Evolutionary conservation across 495 filamentous ascomycete species (phyloP).

Genomic region (Rhizodiscina lignyota): DNA sequence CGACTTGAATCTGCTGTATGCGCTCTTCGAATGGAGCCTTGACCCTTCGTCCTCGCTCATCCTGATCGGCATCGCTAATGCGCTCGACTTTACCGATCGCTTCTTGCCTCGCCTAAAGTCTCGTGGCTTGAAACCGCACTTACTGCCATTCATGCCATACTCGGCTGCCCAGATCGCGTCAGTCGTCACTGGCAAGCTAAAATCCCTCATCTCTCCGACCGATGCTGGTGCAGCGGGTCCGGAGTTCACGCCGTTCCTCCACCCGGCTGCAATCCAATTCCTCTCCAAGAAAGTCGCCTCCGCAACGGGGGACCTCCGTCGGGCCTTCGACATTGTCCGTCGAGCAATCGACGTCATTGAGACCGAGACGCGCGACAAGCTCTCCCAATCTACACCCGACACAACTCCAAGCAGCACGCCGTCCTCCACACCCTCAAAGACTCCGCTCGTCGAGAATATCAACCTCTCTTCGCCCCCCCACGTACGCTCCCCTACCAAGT

Average conservation of each 20-base stretch:
- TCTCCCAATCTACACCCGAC: slow-evolving; percentile 16
- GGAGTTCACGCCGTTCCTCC: slow-evolving; percentile 69
- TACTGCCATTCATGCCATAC: slow-evolving; percentile 89
- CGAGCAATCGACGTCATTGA: slow-evolving; percentile 83
- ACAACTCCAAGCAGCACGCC: slow-evolving; percentile 28
- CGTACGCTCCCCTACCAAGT: slow-evolving; percentile 13
- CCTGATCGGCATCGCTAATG: slow-evolving; percentile 89
- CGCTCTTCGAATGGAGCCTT: slow-evolving; percentile 86
- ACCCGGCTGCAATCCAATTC: slow-evolving; percentile 82
- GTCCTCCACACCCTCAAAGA: slow-evolving; percentile 27
- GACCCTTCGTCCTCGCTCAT: slow-evolving; percentile 58
- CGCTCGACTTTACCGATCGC: slow-evolving; percentile 85
- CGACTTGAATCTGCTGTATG: slow-evolving; percentile 74
- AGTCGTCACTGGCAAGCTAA: slow-evolving; percentile 71
- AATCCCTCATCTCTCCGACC: slow-evolving; percentile 35
- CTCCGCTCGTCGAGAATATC: slow-evolving; percentile 47
- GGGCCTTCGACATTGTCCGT: slow-evolving; percentile 87
- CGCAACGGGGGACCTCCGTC: slow-evolving; percentile 85
- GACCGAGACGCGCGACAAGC: slow-evolving; percentile 54
- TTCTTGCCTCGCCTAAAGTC: slow-evolving; percentile 89
- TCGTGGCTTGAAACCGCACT: slow-evolving; percentile 71
- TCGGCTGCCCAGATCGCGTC: slow-evolving; percentile 73
- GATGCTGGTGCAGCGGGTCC: too few relatives aligned
- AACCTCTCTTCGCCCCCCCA: slow-evolving; percentile 45
- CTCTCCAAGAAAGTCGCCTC: slow-evolving; percentile 87